Base-by-base conservation (phyloP, 768 basidiomycete species). In the Boletus eberwhitei region DNA sequence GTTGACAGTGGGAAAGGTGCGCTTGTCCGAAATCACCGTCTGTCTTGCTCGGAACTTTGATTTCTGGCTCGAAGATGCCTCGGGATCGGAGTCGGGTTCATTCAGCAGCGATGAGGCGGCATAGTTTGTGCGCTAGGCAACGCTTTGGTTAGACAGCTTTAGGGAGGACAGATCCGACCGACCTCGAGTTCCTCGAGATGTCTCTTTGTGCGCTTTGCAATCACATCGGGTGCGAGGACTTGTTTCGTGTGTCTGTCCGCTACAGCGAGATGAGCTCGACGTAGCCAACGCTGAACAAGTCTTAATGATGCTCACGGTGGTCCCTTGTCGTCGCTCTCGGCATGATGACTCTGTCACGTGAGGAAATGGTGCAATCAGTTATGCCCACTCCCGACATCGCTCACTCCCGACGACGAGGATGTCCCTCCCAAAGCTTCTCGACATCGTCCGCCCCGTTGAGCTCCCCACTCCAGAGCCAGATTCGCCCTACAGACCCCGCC, bases 181-280 rank as follows among this genome's bases (percentile, higher is more conserved):
- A 87, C 90, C 80, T 94, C 91, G 46, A 94, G 85, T 68, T 94
- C 91, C 58, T 89, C 89, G 8, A 94, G 79, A 69, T 88, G 90
- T 39, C 84, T 75, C 69, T 81, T 86, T 9, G 83, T 87, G 54
- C 91, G 83, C 67, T 87, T 90, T 11, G 86, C 82, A 53, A 93
- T 77, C 43, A 88, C 71, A 51, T 91, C 88, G 1, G 83, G 75
- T 12, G 84, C 75, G 19, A 88, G 71, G 21, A 69, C 68, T 47
- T 76, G 74, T 37, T 74, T 66, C 6, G 73, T 60, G 47, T 73
- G 77, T 60, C 83, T 78, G n/a, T 79, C 76, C 46, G 78, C 77
- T 73, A 46, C 16, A 1, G n/a, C 16, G 9, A 26, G 9, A 31
- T 70, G 47, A 61, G 61, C 35, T 40, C 45, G 52, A 50, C 50